A percentile compares a stretch with the other conserved stretches of the same genome.
Evolutionary conservation across 1,284 basidiomycete species (phyloP).

Genomic region (Flammula alnicola): DNA sequence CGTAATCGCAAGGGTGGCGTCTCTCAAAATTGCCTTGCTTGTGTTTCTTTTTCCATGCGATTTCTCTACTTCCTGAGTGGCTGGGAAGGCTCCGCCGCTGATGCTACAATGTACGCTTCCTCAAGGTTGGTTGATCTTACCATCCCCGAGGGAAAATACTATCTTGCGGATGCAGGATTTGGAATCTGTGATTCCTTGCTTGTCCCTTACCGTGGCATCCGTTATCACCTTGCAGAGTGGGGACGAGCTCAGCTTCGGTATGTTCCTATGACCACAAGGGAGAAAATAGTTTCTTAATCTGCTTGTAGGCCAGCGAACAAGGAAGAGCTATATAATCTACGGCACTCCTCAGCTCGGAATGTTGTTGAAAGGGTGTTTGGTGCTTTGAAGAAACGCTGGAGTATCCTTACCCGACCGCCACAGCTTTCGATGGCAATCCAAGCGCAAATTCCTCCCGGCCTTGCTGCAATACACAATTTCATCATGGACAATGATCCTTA

Average conservation of each 20-base stretch:
- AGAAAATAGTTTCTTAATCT: no score
- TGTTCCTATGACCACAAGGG: neutral
- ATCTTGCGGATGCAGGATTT: no score
- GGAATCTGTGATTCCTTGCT: slow-evolving; percentile 2
- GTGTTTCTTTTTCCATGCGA: slow-evolving; percentile 30
- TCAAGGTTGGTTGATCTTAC: slow-evolving; percentile 30
- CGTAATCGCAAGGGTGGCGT: slow-evolving; percentile 38
- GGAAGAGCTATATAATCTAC: slow-evolving; percentile 45
- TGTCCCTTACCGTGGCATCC: slow-evolving; percentile 13
- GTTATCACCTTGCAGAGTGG: neutral
- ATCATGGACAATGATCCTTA: slow-evolving; percentile 34
- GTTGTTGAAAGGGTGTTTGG: slow-evolving; percentile 47
- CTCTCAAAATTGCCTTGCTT: slow-evolving; percentile 13
- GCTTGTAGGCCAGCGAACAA: slow-evolving; percentile 25
- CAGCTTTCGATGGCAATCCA: slow-evolving; percentile 36
- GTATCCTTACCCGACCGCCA: slow-evolving; percentile 28
- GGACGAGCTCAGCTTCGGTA: neutral
- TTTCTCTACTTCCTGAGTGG: slow-evolving; percentile 36
- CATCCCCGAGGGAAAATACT: slow-evolving; percentile 35
- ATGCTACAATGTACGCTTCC: slow-evolving; percentile 10
- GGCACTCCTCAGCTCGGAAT: slow-evolving; percentile 39
- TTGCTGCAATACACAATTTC: slow-evolving; percentile 43
- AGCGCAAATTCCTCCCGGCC: slow-evolving; percentile 30
- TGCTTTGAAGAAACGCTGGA: slow-evolving; percentile 38
- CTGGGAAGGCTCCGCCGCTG: slow-evolving; percentile 6